Evolutionary conservation across 2,329 filamentous ascomycete species (phyloP), one percentile per base, ranked within the genome.

Genomic region (Fusarium sp.): DNA sequence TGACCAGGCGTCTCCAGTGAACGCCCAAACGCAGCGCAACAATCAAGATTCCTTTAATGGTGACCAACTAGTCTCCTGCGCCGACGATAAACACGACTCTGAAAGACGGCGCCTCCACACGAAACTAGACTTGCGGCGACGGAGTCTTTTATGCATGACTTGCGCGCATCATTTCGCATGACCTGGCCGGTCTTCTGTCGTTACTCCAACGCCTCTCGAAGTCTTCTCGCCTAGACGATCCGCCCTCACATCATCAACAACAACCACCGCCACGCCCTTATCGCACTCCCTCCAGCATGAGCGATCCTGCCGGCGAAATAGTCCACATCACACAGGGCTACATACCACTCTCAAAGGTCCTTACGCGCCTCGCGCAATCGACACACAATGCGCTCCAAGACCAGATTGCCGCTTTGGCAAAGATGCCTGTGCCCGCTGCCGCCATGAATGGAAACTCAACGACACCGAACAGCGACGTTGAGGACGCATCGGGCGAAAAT

Each of bases 301-400:
- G 89, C 75, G 84, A 89, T 65, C 79, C 90, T 3, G 88, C 89
- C 14, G 85, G 88, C 62, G 87, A 89, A 75, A 88, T 91, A 40
- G 80, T 83, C 40, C 93, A 97, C 76, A 91, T 97, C 63, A 91
- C 91, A 0, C 84, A 90, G 61, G 91, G 89, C 34, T 97, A 94
- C 78, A 86, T 95, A 59, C 90, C 93, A 6, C 85, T 98, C 22
- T 90, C 90, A 7, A 87, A 87, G 16, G 83, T 99, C 47, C 86
- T 98, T 55, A 88, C 89, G 70, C 90, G 96, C 72, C 87, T 96
- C 40, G 91, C 93, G 34, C 94, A 98, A 80, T 89, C 91, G 75
- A 94, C 92, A 51, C 95, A 95, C 80, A 93, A 93, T 77, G 89
- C 91, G 58, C 84, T 98, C 32, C 86, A 89, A 51, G 90, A 92